Base-by-base conservation (phyloP, 225 moss, liverwort and hornwort species). In the Pseudoscleropodium purum region DNA sequence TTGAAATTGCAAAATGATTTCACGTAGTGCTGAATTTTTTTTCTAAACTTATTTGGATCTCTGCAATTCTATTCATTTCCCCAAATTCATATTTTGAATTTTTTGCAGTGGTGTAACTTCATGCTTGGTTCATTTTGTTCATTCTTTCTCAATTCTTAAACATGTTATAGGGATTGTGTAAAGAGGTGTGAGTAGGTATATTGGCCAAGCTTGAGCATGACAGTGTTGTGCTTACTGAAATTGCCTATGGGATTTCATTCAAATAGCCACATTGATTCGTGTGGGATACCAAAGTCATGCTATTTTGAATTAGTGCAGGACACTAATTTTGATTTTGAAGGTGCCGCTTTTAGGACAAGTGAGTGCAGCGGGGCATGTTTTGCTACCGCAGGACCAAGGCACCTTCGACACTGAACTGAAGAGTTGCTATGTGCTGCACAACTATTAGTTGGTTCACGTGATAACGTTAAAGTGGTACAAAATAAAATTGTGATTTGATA, bases 1-100 rank as follows among this genome's bases (percentile, higher is more conserved):
- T 21, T 34, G 76, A 34, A 52, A 34, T 21, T 34, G 52, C 8
- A 77, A 23, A 30, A 21, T 52, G 13, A 76, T 8, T 23, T 20
- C 2, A 49, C 2, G 4, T 5, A 9, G 23, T 14, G 8, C 8
- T 23, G 7, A 51, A 33, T 4, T 4, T 5, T 7, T 1, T 13
- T 34, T 21, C 8, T 33, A 5, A 76, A 51, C 4, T 20, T 21
- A 21, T 13, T 34, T 34, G 13, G 3, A 23, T 23, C 5, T 23
- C 2, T 2, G 3, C 1, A 20, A 7, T 33, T 51, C 2, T 31
- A 0, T 33, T 33, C 20, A 49, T 7, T 12, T 76, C 33, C 13
- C 33, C 7, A 33, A 23, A 15, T 6, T 23, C 3, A 9, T 9
- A 24, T 78, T 54, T 33, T 34, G 6, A 24, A 54, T 23, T 21